These are phyloP conservation scores for Flaveria bidentis DNA, from an alignment of 129 eudicot genomes.

Conservation along the genomic window DNA sequence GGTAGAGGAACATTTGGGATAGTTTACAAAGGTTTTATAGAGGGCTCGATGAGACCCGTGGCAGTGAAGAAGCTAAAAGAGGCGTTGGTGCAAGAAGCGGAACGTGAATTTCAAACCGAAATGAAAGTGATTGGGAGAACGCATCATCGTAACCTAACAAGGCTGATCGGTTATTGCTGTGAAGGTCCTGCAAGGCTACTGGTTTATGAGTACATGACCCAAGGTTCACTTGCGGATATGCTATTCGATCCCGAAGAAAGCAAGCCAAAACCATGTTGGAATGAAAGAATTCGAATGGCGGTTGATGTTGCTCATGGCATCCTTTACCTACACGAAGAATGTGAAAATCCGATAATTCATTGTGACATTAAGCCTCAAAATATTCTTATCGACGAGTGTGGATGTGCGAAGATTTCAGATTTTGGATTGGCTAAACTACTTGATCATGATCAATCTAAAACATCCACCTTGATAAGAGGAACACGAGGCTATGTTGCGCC, in stretches of 20 bases:
- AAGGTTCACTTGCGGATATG: slow-evolving; percentile 49
- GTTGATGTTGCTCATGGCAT: slow-evolving; percentile 33
- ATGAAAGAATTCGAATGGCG: slow-evolving; percentile 25
- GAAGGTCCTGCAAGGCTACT: slow-evolving; percentile 40
- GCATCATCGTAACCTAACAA: slow-evolving; percentile 46
- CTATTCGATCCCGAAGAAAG: slow-evolving; percentile 22
- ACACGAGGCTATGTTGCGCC: slow-evolving; percentile 36
- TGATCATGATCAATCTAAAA: slow-evolving; percentile 29
- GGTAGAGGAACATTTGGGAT: slow-evolving; percentile 54
- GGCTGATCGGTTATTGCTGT: slow-evolving; percentile 43
- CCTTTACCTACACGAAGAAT: slow-evolving; percentile 41
- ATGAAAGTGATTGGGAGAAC: slow-evolving; percentile 47
- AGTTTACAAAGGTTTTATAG: slow-evolving; percentile 43
- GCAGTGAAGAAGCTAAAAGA: slow-evolving; percentile 39
- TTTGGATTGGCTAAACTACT: slow-evolving; percentile 38
- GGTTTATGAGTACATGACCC: slow-evolving; percentile 49
- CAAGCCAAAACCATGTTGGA: slow-evolving; percentile 33
- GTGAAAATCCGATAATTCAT: slow-evolving; percentile 39
- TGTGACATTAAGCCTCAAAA: slow-evolving; percentile 52
- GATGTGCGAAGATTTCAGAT: slow-evolving; percentile 34
- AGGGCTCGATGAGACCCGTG: slow-evolving; percentile 27
- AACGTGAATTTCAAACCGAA: slow-evolving; percentile 47
- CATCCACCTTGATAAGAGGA: slow-evolving; percentile 29
- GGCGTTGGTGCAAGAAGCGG: slow-evolving; percentile 11
- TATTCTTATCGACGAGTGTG: slow-evolving; percentile 39